These are phyloP conservation scores for Rhodamnia rubescens DNA, from an alignment of 345 rosid species.

Conservation along the genomic window DNA sequence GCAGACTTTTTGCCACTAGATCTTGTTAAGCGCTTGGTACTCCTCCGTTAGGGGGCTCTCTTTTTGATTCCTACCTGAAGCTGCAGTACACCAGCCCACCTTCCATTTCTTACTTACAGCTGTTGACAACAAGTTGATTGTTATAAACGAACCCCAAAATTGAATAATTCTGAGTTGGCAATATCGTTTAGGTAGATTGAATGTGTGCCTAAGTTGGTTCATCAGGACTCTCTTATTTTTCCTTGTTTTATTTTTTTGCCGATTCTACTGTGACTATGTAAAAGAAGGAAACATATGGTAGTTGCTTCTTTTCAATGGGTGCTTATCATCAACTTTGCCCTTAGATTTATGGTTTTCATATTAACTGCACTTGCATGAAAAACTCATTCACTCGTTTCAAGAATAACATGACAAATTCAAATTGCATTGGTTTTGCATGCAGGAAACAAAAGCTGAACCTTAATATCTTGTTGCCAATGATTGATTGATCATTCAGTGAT, in stretches of 20 bases:
- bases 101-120: neutral
- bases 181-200: neutral
- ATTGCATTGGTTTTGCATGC: neutral
- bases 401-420: neutral
- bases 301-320: neutral
- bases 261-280: neutral
- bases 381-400: neutral
- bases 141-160: neutral
- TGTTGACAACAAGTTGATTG: neutral
- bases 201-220: neutral
- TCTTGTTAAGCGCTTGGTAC: neutral
- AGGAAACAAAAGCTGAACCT: neutral
- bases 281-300: neutral
- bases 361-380: neutral
- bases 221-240: neutral
- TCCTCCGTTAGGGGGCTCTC: neutral
- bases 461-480: slow-evolving; percentile 25
- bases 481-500: slow-evolving; percentile 31
- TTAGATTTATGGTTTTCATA: neutral
- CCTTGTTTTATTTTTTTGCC: neutral
- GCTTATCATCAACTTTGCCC: neutral
- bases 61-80: neutral
- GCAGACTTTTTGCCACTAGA: neutral
- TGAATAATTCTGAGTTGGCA: neutral
- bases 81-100: neutral